These are phyloP conservation scores for Aspergillus puulaauensis DNA, from an alignment of 2,329 filamentous ascomycete genomes.

Conservation along the genomic window DNA sequence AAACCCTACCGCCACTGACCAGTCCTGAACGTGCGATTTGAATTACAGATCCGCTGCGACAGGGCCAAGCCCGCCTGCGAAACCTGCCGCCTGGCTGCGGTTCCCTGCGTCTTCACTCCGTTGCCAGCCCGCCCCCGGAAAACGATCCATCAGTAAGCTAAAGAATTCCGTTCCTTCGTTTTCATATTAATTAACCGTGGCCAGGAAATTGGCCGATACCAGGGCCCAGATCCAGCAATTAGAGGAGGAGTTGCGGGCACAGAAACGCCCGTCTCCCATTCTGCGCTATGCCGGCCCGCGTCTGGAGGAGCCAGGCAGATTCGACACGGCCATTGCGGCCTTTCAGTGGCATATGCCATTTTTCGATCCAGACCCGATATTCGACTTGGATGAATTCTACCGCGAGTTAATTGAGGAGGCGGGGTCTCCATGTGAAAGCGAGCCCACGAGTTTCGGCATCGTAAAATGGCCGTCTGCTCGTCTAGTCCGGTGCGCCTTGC, in stretches of 20 bases:
- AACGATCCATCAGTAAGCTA: constrained; percentile 22
- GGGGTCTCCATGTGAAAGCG: background rate
- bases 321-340: background rate
- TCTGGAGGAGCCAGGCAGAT: background rate
- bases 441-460: background rate
- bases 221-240: constrained; percentile 14
- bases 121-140: constrained; percentile 15
- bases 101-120: constrained; percentile 23
- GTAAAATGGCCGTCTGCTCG: constrained; percentile 17
- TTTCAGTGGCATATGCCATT: constrained; percentile 1
- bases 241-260: background rate
- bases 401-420: background rate
- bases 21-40: too few relatives aligned
- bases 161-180: too few relatives aligned
- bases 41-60: constrained; percentile 26
- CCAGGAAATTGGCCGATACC: constrained; percentile 20
- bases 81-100: constrained; percentile 21
- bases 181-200: too few relatives aligned
- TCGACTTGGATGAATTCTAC: background rate
- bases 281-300: background rate
- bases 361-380: background rate
- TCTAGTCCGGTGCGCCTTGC: constrained; percentile 17
- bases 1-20: background rate
- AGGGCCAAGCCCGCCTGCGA: constrained; percentile 26
- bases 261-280: background rate